Evolutionary conservation across 2,329 filamentous ascomycete genomes (phyloP), one percentile per base, ranked within the genome.

Genomic region (Sporothrix euskadiensis): DNA sequence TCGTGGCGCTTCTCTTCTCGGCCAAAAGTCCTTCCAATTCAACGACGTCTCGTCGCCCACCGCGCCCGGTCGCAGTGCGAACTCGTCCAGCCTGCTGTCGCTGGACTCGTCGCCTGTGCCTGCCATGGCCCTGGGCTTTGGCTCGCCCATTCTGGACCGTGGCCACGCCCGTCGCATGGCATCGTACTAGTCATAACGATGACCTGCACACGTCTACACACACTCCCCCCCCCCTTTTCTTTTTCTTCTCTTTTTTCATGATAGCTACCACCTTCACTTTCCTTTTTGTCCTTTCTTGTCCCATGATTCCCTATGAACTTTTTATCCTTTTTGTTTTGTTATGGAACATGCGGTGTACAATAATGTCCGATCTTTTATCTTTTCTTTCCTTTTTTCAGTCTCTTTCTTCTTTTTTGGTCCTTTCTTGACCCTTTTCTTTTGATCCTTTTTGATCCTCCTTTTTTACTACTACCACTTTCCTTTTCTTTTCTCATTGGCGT

Each of bases 81-180:
- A 69, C 44, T n/a, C 47, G 30, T 54, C 44, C 30, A 69, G 47
- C 66, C 66, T 69, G 65, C 66, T 69, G 66, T 81, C 74, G 19
- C 22, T 71, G 39, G 39, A 54, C 32, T 49, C 75, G 78, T 82
- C 74, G 79, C 83, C 74, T 78, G 83, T 74, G 79, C 84, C 71
- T 57, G 80, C 83, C 74, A 83, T 85, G 81, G 85, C 83, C 78
- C 77, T 83, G 8, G 82, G 80, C 39, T 47, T 66, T 44, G 81
- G 79, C 47, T 84, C 81, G 65, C 82, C 82, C 49, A 81, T 83
- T 73, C 81, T 85, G 41, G 83, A 89, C 76, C 85, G 88, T 78
- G 83, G 84, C 73, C 84, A 86, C 77, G 83, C 85, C 76, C 85
- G 88, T 78, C 88, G 89, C 71, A 89, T 91, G 87, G 88, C 86